Evolutionary conservation across 208 protist genomes (phyloP).

Genomic region (Trichomonas vaginalis): DNA sequence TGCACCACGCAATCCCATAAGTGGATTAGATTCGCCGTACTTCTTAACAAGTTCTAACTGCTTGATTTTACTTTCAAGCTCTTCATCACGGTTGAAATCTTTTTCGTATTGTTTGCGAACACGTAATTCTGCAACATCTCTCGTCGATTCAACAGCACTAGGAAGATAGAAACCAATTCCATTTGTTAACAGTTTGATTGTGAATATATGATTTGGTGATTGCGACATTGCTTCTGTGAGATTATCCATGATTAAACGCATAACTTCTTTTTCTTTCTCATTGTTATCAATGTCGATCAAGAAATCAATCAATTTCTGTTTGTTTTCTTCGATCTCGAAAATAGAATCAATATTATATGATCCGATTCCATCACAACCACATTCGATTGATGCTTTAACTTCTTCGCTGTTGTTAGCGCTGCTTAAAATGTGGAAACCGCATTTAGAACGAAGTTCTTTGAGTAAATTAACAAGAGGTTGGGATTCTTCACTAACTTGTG

Average conservation of each 20-base stretch:
- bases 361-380: neutral
- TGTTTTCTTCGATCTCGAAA: neutral
- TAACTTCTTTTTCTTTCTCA: neutral
- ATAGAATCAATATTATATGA: neutral
- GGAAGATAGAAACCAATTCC: neutral
- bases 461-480: neutral
- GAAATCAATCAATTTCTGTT: neutral
- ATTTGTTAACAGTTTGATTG: neutral
- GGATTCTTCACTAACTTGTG: neutral
- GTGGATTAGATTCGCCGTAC: neutral
- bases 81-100: neutral
- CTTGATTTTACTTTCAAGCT: neutral
- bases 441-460: neutral
- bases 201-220: neutral
- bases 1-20: neutral
- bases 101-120: neutral
- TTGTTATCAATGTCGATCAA: neutral
- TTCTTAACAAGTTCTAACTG: neutral
- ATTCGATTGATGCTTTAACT: neutral
- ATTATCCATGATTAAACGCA: neutral
- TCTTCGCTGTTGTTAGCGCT: neutral
- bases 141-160: neutral
- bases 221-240: neutral
- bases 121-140: neutral
- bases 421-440: neutral